A percentile compares a stretch with the other conserved stretches of the same genome.
Conservation (phyloP, 2,329 filamentous ascomycete genomes). For the Curvularia verruculosa region DNA sequence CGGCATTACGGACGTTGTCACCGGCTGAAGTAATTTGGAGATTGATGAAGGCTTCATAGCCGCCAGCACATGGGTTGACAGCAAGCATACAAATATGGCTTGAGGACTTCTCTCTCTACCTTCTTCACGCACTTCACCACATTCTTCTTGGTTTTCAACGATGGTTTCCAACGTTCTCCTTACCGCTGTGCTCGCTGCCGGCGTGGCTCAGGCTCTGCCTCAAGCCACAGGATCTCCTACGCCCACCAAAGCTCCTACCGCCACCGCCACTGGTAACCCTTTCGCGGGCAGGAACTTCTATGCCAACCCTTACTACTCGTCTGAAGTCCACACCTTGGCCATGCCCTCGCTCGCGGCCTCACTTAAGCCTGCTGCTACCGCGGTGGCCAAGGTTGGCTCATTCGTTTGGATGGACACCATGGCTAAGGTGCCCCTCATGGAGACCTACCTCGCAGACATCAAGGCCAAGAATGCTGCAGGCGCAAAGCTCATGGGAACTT, state of each 20-base stretch:
- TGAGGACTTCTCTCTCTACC: neutral
- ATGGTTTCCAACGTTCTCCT: conserved; percentile 31
- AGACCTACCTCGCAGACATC: conserved; percentile 56
- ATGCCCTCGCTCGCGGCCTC: conserved; percentile 66
- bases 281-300: conserved; percentile 59
- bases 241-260: conserved; percentile 19
- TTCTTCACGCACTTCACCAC: conserved; percentile 11
- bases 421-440: conserved; percentile 58
- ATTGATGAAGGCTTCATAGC: conserved; percentile 25
- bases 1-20: conserved; percentile 23
- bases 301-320: conserved; percentile 60
- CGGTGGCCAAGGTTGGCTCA: conserved; percentile 58
- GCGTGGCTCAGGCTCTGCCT: conserved; percentile 29
- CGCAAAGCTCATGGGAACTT: conserved; percentile 57
- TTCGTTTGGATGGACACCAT: conserved; percentile 62
- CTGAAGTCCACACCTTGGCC: conserved; percentile 61
- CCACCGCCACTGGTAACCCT: conserved; percentile 53
- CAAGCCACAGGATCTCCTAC: conserved; percentile 22
- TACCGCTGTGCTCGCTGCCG: conserved; percentile 30
- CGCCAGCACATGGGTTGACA: conserved; percentile 6
- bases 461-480: conserved; percentile 55
- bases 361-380: conserved; percentile 57
- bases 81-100: conserved; percentile 24
- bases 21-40: conserved; percentile 25
- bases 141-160: conserved; percentile 4